Evolutionary conservation across 1,139 yeast species (phyloP).

Genomic region (Nakaseomyces glabratus): DNA sequence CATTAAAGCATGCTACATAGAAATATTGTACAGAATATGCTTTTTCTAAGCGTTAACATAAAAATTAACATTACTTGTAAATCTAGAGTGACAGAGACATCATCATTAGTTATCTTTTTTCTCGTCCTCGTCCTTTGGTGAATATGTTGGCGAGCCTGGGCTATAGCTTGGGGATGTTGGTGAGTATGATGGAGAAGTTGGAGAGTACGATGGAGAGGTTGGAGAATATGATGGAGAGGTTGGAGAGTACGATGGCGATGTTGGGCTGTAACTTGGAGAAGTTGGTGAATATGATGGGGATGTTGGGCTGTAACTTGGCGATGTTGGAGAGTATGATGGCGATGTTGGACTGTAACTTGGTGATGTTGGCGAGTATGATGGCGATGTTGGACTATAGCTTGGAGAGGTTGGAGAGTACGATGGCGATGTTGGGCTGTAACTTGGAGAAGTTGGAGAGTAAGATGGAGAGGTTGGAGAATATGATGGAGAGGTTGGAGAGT

Average conservation of each 20-base stretch:
- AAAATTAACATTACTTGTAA: too few relatives aligned
- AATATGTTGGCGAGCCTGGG: slow-evolving; percentile 42
- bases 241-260: slow-evolving; percentile 50
- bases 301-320: slow-evolving; percentile 47
- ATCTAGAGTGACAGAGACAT: too few relatives aligned
- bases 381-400: slow-evolving; percentile 51
- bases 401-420: slow-evolving; percentile 55
- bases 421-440: slow-evolving; percentile 53
- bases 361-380: slow-evolving; percentile 52
- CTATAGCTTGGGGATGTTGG: slow-evolving; percentile 44
- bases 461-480: slow-evolving; percentile 54
- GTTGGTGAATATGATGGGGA: slow-evolving; percentile 53
- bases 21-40: not conserved
- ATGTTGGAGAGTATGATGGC: slow-evolving; percentile 50
- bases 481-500: slow-evolving; percentile 54
- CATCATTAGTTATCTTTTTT: slow-evolving; percentile 14
- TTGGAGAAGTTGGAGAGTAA: slow-evolving; percentile 54
- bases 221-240: slow-evolving; percentile 55
- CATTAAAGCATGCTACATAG: not conserved
- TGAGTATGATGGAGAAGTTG: slow-evolving; percentile 47
- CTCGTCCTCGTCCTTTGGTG: slow-evolving; percentile 38
- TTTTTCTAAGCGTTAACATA: too few relatives aligned
- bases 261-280: slow-evolving; percentile 52
- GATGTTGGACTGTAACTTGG: slow-evolving; percentile 51
- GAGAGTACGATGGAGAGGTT: slow-evolving; percentile 44